Evolutionary conservation across 441 rosid species (phyloP), one percentile per base, ranked within the genome.

Genomic region (Populus hybrid): DNA sequence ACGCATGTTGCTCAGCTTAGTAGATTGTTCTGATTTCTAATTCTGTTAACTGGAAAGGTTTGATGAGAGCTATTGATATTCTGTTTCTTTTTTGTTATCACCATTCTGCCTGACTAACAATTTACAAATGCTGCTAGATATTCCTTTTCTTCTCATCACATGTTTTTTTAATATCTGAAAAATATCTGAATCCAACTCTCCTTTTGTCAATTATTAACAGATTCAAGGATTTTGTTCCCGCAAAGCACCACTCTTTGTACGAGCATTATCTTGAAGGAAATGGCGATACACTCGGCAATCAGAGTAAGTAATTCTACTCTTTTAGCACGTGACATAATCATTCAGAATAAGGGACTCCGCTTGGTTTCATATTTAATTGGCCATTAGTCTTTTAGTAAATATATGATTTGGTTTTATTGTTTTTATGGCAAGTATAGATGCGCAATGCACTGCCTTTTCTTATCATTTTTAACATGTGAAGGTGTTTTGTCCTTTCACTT

Each of bases 181-280:
- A 24, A 16, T 53, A 18, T 67, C 64, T 23, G 73, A 28, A 76
- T 72, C 78, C 78, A 32, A 75, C 34, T 11, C 64, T 34, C 11
- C 34, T 74, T 34, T 71, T 76, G 63, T 77, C 78, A 18, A 40
- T 50, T 79, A 36, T 75, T 75, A 30, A 84, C 94, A 91, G 98
- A 78, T 93, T 95, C 90, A 93, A 84, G 82, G 97, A 90, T 83
- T 92, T 79, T 73, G 91, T 95, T 81, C 99, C 99, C 21, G 79
- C 79, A 24, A 95, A 89, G 83, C 84, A 88, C 82, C 97, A 74
- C 61, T 76, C 87, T 77, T 84, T 87, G 61, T 95, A 92, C 38
- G 97, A 95, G 86, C 86, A 89, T 75, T 91, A 90, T 85, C 82
- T 90, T 24, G 82, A 79, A 84, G 84, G 79, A 74, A 84, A 83